phyloP scores from a whole-genome alignment of 768 basidiomycete genomes.

The Mycena vitilis region DNA sequence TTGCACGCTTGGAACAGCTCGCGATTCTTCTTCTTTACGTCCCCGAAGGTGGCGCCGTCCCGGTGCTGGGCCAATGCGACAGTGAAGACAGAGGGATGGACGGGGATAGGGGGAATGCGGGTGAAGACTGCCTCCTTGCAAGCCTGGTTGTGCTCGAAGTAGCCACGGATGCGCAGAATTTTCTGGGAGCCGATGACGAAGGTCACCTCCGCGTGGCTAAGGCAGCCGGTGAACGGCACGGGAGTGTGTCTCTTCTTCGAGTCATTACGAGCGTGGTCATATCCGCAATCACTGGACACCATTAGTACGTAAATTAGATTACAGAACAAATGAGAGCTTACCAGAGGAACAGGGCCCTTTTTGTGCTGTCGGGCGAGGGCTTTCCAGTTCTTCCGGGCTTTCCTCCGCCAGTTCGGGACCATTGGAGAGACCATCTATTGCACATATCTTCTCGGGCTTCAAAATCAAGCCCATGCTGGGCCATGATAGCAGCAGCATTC shows the following conservation, averaged over 20 bases:
- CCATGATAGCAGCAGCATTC: constrained; percentile 9
- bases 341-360: too few species aligned
- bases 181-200: not conserved
- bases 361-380: too few species aligned
- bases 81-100: not conserved
- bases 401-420: too few species aligned
- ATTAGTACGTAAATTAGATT: too few species aligned
- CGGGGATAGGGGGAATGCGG: not conserved
- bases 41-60: not conserved
- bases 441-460: not conserved
- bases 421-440: not conserved
- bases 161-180: constrained; percentile 6
- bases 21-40: constrained; percentile 1
- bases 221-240: not conserved
- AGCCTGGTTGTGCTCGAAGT: not conserved
- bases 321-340: too few species aligned
- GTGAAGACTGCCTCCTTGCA: not conserved
- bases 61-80: not conserved
- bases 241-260: not conserved
- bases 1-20: not conserved
- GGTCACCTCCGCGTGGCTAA: not conserved
- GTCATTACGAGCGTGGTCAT: too few species aligned
- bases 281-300: too few species aligned
- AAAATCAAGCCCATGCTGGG: constrained; percentile 1
- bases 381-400: too few species aligned